Evolutionary conservation across 306 rosid genomes (phyloP), one percentile per base, ranked within the genome.

Genomic region (Calophaca sinica): DNA sequence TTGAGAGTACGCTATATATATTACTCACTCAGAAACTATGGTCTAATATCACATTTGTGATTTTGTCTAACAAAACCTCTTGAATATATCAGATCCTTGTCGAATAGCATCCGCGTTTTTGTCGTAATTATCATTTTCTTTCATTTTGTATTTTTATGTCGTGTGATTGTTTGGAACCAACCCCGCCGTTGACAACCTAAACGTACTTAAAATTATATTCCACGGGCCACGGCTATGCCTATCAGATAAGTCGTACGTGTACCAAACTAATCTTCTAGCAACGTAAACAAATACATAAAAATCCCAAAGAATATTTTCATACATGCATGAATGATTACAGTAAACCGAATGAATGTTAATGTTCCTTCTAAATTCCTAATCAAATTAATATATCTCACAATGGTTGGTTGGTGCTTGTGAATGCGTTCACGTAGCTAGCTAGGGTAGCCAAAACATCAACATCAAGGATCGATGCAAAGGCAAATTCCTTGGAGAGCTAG

Each of bases 161-260:
- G 38, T 57, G 7, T 48, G 45, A 45, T 4, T 58, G 75, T 26
- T 39, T 59, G 75, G 50, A 48, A 74, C 61, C 78, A 63, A 70
- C 49, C 53, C 10, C 45, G 11, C 58, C 52, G 50, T 75, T 81
- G 85, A 76, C 74, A 41, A 41, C 46, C 9, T 7, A 28, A 75
- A 54, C 31, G 11, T 35, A 60, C 50, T 51, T 20, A 7, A 53
- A 48, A 70, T n/a, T 7, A 42, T 35, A 66, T 33, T 0, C 61
- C 28, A n/a, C 13, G 41, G 39, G 26, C 26, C 0, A 20, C 1
- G 11, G 48, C 42, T 3, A 54, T 10, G 35, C 5, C 8, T 10
- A 59, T 38, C 12, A 12, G 32, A 31, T 15, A 36, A 31, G 26
- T 33, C 57, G 62, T 48, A 29, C 57, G 62, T 48, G 36, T 29